phyloP scores from a whole-genome alignment of 768 basidiomycete genomes.

The Pisolithus marmoratus region DNA sequence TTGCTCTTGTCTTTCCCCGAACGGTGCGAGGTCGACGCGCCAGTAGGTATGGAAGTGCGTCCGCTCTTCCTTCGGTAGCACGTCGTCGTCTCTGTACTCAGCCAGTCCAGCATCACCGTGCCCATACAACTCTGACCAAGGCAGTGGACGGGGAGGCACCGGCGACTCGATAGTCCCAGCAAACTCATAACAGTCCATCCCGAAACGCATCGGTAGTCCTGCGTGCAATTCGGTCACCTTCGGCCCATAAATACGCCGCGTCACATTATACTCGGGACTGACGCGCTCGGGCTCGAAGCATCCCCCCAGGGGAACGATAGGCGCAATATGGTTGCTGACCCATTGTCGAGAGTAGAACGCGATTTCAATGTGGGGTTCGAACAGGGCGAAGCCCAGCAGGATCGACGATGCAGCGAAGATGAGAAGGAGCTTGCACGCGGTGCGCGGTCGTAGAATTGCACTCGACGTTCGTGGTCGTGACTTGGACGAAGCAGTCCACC shows the following conservation, averaged over 20 bases:
- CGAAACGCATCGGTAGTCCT: constrained; percentile 70
- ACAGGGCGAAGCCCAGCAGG: constrained; percentile 48
- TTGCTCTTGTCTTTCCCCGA: constrained; percentile 78
- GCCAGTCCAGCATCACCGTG: not conserved
- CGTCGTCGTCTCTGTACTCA: not conserved
- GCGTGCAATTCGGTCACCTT: constrained; percentile 71
- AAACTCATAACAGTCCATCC: constrained; percentile 90
- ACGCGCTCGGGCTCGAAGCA: constrained; percentile 67
- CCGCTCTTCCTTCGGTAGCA: constrained; percentile 34
- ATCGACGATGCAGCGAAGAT: constrained; percentile 33
- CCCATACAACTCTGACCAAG: not conserved
- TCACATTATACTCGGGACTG: constrained; percentile 64
- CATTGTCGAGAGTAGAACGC: constrained; percentile 73
- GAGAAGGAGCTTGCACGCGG: constrained; percentile 41
- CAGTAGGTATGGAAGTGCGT: constrained; percentile 89
- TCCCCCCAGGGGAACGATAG: constrained; percentile 56
- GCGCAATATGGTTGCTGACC: constrained; percentile 68
- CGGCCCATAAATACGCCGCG: constrained; percentile 55
- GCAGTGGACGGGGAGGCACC: constrained; percentile 10
- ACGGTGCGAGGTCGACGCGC: constrained; percentile 81
- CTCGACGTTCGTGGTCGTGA: constrained; percentile 21
- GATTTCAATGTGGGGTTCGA: constrained; percentile 84
- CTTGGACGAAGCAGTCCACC: constrained; percentile 10
- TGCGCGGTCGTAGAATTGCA: constrained; percentile 27
- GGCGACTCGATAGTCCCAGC: constrained; percentile 66